These are phyloP conservation scores for Boletus insuetus DNA, from an alignment of 768 basidiomycete species.

Conservation along the genomic window DNA sequence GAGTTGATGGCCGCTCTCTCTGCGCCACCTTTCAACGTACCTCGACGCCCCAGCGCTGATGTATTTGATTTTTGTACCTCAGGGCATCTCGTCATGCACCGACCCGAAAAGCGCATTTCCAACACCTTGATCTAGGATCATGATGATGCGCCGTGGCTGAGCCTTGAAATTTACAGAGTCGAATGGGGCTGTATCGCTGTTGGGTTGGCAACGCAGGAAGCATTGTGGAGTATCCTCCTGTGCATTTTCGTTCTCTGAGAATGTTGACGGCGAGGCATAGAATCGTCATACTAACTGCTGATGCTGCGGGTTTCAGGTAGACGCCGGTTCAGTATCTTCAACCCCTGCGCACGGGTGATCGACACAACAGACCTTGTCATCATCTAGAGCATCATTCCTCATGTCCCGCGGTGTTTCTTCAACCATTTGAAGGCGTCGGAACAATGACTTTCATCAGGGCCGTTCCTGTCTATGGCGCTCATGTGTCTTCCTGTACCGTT, in stretches of 20 bases:
- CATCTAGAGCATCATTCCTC: too few relatives aligned
- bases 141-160: constrained; percentile 30
- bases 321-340: too few relatives aligned
- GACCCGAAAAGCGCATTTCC: constrained; percentile 29
- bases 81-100: not conserved
- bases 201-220: too few relatives aligned
- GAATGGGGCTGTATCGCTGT: constrained; percentile 7
- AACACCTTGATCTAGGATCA: constrained; percentile 38
- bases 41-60: constrained; percentile 34
- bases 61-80: not conserved
- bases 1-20: constrained; percentile 18
- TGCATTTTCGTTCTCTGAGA: not conserved
- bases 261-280: not conserved
- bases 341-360: too few relatives aligned
- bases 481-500: not conserved
- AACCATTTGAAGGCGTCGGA: not conserved
- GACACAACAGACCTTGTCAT: not conserved
- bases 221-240: too few relatives aligned
- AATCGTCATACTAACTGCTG: not conserved
- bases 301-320: too few relatives aligned
- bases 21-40: constrained; percentile 12
- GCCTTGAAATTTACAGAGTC: constrained; percentile 33
- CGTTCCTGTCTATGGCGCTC: not conserved
- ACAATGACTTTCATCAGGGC: too few relatives aligned
- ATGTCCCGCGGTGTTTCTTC: too few relatives aligned